Evolutionary conservation across 805 yeast species (phyloP), one percentile per base, ranked within the genome.

Genomic region (Barnettozyma californica): DNA sequence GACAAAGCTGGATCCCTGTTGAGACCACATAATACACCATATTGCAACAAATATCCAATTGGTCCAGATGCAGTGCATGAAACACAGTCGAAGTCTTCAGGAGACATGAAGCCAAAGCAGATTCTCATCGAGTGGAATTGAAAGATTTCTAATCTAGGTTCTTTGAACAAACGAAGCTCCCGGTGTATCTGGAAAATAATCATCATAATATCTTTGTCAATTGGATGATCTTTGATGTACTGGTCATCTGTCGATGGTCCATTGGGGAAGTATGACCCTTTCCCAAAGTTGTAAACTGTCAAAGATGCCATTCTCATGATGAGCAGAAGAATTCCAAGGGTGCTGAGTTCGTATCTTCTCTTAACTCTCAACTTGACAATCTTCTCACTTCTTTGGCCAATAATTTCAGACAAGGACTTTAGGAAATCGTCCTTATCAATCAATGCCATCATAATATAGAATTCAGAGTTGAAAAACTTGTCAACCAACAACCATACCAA

Each of bases 41-140:
- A 52, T 14, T 60, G 49, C 3, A 60, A 25, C 27, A 61, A 37
- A 23, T 48, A 50, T 2, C 64, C 65, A 20, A 61, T 34, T 9
- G 47, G 37, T 8, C 53, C 56, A 1, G 58, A 40, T 5, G 50
- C 46, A 2, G 55, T 52, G 8, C 52, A 44, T n/a, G 49, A 48
- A 11, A 51, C 36, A 49, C 64, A 61, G 31, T 57, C 59, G 48
- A 55, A 48, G 11, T 59, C 62, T 43, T 61, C 65, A 1, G 60
- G 63, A 2, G 60, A 49, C 18, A 43, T 45, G 11, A 49, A 45
- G 16, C 45, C 53, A 38, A 54, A 61, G 20, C 48, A 49, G 19
- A 49, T 45, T 29, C 45, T 46, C 45, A 60, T 37, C 19, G 57
- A 16, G 8, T 41, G 36, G 27, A 61, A 55, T 27, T 60, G 65